phyloP scores from a whole-genome alignment of 495 filamentous ascomycete genomes.

The Talaromyces thailandensis region DNA sequence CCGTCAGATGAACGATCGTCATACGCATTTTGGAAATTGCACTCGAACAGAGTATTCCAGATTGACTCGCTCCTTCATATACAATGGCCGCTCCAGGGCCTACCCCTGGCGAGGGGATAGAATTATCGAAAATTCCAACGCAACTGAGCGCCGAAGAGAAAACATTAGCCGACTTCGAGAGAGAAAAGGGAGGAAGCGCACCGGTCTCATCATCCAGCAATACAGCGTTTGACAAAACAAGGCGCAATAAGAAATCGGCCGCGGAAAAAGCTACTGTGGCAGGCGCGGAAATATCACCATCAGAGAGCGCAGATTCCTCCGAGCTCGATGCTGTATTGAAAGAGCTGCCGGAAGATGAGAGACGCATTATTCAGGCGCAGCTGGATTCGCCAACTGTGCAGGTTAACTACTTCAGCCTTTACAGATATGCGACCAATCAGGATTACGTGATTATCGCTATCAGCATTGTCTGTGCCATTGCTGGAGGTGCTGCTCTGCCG shows the following conservation, averaged over 20 bases:
- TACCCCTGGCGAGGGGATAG: neutral
- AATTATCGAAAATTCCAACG: neutral
- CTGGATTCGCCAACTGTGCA: conserved; percentile 58
- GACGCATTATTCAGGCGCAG: conserved; percentile 59
- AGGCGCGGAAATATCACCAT: neutral
- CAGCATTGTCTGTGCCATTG: conserved; percentile 59
- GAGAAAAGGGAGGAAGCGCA: neutral
- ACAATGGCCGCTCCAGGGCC: neutral
- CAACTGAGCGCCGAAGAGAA: neutral
- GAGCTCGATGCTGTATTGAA: conserved; percentile 28
- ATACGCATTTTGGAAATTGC: neutral
- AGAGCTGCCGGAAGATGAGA: conserved; percentile 44
- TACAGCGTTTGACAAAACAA: neutral
- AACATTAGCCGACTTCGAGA: neutral
- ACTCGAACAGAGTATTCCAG: neutral
- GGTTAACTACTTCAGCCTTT: conserved; percentile 58
- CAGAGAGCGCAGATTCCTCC: neutral
- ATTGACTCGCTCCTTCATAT: neutral
- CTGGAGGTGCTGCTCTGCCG: conserved; percentile 72
- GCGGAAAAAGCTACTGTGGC: neutral
- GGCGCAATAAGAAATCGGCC: neutral
- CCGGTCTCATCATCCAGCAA: neutral
- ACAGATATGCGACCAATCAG: conserved; percentile 67
- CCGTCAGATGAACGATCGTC: neutral
- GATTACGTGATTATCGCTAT: conserved; percentile 67